Conservation (phyloP, 2,329 filamentous ascomycete species). For the Sphaceloma murrayae region DNA sequence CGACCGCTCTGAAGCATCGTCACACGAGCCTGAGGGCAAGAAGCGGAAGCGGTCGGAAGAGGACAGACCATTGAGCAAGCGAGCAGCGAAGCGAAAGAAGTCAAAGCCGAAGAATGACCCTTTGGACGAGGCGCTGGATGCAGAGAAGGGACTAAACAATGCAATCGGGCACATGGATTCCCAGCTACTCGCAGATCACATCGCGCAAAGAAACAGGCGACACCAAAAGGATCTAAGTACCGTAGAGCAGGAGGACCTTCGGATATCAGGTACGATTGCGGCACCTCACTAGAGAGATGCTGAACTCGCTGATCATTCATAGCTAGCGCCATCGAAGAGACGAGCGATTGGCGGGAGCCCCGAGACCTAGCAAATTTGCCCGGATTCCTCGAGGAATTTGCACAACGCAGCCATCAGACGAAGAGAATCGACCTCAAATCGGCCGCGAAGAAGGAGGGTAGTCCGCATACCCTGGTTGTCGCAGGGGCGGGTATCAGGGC, state of each 20-base stretch:
- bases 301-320: not conserved
- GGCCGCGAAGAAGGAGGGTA: conserved; percentile 54
- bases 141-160: conserved; percentile 56
- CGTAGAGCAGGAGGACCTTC: conserved; percentile 74
- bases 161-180: conserved; percentile 76
- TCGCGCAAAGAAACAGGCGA: conserved; percentile 66
- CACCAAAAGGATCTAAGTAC: conserved; percentile 73
- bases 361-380: conserved; percentile 66
- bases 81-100: conserved; percentile 46
- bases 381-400: conserved; percentile 62
- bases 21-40: conserved; percentile 22
- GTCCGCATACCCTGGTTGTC: conserved; percentile 75
- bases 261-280: conserved; percentile 56
- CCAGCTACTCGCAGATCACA: conserved; percentile 71
- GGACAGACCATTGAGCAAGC: conserved; percentile 30
- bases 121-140: conserved; percentile 48
- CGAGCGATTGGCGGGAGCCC: conserved; percentile 59
- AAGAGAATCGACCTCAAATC: conserved; percentile 52
- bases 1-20: too few relatives aligned
- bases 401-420: conserved; percentile 29
- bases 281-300: conserved; percentile 2
- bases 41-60: conserved; percentile 36
- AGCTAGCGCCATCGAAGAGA: conserved; percentile 57
- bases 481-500: conserved; percentile 75
- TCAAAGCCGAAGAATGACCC: conserved; percentile 48